phyloP scores from a whole-genome alignment of 2,329 filamentous ascomycete species.

The Aspergillus aculeatinus region DNA sequence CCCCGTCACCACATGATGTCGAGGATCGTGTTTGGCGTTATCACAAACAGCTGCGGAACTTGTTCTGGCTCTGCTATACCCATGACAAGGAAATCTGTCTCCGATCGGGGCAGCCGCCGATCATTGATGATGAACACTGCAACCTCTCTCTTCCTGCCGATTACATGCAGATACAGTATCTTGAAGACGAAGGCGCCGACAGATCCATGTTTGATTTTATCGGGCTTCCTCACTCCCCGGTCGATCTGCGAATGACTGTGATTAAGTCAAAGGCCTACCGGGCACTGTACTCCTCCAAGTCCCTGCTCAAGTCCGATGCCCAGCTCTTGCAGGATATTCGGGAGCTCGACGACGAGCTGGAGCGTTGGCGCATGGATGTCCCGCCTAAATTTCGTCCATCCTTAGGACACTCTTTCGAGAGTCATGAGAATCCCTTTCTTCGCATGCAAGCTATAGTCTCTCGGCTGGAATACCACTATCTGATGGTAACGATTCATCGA shows the following conservation, averaged over 20 bases:
- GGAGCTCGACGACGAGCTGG: conserved; percentile 53
- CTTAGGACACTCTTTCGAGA: conserved; percentile 34
- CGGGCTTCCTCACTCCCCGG: conserved; percentile 32
- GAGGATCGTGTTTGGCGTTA: background rate
- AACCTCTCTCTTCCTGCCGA: conserved; percentile 45
- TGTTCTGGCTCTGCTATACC: conserved; percentile 54
- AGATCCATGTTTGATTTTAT: background rate
- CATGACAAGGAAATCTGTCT: conserved; percentile 54
- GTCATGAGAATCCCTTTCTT: conserved; percentile 13
- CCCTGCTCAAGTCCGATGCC: conserved; percentile 48
- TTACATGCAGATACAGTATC: conserved; percentile 4
- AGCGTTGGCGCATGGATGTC: conserved; percentile 48
- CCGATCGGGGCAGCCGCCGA: conserved; percentile 49
- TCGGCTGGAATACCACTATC: conserved; percentile 52
- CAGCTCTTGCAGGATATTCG: conserved; percentile 52
- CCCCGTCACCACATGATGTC: background rate
- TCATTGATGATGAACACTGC: conserved; percentile 49
- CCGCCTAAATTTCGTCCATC: conserved; percentile 42
- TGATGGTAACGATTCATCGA: conserved; percentile 51
- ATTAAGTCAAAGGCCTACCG: conserved; percentile 50
- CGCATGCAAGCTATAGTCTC: conserved; percentile 44
- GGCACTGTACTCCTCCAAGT: conserved; percentile 47
- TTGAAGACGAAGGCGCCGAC: background rate
- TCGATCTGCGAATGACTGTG: conserved; percentile 45
- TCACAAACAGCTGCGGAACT: conserved; percentile 19